Conservation (phyloP, 2,329 filamentous ascomycete species). For the Proliferodiscus dingleyae region DNA sequence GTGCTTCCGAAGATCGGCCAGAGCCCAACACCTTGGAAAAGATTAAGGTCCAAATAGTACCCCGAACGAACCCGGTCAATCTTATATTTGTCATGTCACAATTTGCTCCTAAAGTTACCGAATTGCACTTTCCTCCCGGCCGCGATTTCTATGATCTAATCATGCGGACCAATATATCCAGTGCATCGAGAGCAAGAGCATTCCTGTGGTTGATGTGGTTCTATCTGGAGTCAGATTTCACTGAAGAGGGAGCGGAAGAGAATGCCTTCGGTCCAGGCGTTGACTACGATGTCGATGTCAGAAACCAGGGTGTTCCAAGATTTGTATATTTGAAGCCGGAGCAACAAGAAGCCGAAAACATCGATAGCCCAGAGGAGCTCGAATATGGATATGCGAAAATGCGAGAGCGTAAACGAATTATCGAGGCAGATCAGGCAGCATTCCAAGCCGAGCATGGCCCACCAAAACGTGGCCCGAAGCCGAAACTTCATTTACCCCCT, state of each 20-base stretch:
- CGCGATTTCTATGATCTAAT: slow-evolving; percentile 95
- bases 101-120: slow-evolving; percentile 85
- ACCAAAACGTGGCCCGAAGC: slow-evolving; percentile 47
- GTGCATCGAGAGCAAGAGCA: slow-evolving; percentile 74
- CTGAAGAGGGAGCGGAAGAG: slow-evolving; percentile 76
- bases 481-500: slow-evolving; percentile 33
- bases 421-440: slow-evolving; percentile 64
- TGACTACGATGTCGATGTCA: slow-evolving; percentile 59
- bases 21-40: slow-evolving; percentile 82
- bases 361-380: slow-evolving; percentile 65
- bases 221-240: slow-evolving; percentile 94
- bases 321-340: slow-evolving; percentile 56
- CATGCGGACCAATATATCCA: slow-evolving; percentile 82
- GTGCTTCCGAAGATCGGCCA: slow-evolving; percentile 83
- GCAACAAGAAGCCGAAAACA: slow-evolving; percentile 69
- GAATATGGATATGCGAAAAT: slow-evolving; percentile 69
- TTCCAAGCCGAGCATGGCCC: slow-evolving; percentile 40
- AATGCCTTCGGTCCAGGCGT: slow-evolving; percentile 82
- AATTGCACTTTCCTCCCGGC: slow-evolving; percentile 79
- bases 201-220: slow-evolving; percentile 99
- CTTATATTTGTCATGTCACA: slow-evolving; percentile 92
- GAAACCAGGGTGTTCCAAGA: slow-evolving; percentile 64
- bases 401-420: slow-evolving; percentile 67
- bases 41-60: slow-evolving; percentile 64
- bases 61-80: slow-evolving; percentile 95